Conservation (phyloP, 2,329 filamentous ascomycete species). For the Ophiostoma tasmaniense region DNA sequence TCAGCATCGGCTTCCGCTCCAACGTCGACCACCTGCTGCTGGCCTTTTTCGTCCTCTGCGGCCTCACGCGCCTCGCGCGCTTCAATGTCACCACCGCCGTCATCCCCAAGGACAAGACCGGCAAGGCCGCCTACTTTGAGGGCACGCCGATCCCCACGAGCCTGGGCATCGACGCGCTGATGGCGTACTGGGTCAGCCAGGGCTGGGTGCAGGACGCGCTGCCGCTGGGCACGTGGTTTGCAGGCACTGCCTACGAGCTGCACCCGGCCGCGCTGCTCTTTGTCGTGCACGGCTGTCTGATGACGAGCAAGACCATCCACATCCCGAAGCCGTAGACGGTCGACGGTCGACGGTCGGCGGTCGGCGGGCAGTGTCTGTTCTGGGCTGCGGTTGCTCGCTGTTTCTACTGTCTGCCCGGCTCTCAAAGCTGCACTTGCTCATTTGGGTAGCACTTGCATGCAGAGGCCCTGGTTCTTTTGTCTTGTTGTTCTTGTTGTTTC, state of each 20-base stretch:
- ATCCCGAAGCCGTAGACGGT: constrained; percentile 71
- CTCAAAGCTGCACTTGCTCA: no score
- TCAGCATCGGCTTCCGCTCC: constrained; percentile 81
- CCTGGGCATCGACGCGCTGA: constrained; percentile 67
- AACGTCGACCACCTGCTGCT: constrained; percentile 70
- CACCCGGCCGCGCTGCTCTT: constrained; percentile 79
- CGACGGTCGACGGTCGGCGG: background rate
- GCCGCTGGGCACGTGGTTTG: constrained; percentile 63
- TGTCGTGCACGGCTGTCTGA: constrained; percentile 79
- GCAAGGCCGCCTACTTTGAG: constrained; percentile 94
- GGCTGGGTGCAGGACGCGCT: constrained; percentile 71
- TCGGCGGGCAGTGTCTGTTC: background rate
- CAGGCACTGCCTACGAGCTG: constrained; percentile 65
- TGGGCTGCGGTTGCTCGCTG: background rate
- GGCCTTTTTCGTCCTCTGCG: constrained; percentile 87
- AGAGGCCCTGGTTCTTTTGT: no score
- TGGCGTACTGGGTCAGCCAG: constrained; percentile 81
- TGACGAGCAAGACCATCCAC: constrained; percentile 91
- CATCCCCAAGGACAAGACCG: constrained; percentile 82
- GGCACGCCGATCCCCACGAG: constrained; percentile 93
- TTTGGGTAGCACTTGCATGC: no score
- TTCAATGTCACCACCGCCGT: constrained; percentile 94
- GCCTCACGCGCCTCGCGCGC: constrained; percentile 82
- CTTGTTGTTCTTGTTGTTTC: no score
- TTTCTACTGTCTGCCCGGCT: background rate